Base-by-base conservation (phyloP, 768 basidiomycete species). In the Boletus rubropictus region DNA sequence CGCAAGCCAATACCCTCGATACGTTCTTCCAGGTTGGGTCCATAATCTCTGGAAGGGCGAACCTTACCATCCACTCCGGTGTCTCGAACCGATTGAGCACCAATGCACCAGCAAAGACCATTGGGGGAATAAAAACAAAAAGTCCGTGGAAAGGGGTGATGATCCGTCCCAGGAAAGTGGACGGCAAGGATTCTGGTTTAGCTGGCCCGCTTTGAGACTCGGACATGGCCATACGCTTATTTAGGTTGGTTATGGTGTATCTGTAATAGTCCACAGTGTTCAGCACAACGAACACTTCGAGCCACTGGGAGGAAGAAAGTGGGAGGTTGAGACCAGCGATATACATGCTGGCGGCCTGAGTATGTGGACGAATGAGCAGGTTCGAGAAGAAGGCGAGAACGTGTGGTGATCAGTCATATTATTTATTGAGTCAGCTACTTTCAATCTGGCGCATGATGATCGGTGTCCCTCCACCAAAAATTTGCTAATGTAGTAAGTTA, bases 41-140 rank as follows among this genome's bases (percentile, higher is more conserved):
- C 28, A 39, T 3, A 29, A 10, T 22, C 18, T 52, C 42, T 2
- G 60, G 46, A 17, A 67, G 44, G 6, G 56, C 48, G 18, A 40
- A 57, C 20, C 37, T 52, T 12, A 33, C 29, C 52, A 68, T 54
- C 69, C 70, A 71, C 10, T 42, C 44, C 1, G 67, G 65, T 39
- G 57, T 65, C 7, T 51, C 49, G 42, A 70, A 49, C 15, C 52
- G 27, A 34, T 63, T 67, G 33, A 59, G 36, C 1, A 20, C 50
- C 33, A 68, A 20, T 18, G 52, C 54, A n/a, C 45, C 49, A 20
- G 62, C 39, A 20, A 66, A 69, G 5, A 57, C 24, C 12, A 59
- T 9, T 5, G 67, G 63, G 1, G 59, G 50, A 25, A 57, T 9
- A 17, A 55, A 34, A 3, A 42, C 21, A 8, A 58, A 57, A 2